A percentile compares a stretch with the other conserved stretches of the same genome.
Conservation (phyloP, 2,329 filamentous ascomycete genomes). For the Botrytis cinerea region DNA sequence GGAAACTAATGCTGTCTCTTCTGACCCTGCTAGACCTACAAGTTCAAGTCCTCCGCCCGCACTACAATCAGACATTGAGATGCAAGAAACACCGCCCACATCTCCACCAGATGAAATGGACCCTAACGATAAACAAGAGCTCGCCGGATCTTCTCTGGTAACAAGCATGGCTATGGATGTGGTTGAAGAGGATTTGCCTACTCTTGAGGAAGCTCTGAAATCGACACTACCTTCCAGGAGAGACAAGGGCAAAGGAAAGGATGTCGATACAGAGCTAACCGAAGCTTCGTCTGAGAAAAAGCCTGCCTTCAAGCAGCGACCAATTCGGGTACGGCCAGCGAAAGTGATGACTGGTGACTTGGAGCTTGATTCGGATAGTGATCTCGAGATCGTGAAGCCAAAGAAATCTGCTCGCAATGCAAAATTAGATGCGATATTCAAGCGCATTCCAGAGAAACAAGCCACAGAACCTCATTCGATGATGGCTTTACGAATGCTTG, state of each 20-base stretch:
- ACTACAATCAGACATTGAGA: slow-evolving; percentile 54
- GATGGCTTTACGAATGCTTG: slow-evolving; percentile 70
- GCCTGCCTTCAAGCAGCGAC: slow-evolving; percentile 35
- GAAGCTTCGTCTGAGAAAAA: slow-evolving; percentile 29
- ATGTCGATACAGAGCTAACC: slow-evolving; percentile 39
- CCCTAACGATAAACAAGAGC: slow-evolving; percentile 38
- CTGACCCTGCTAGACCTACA: slow-evolving; percentile 44
- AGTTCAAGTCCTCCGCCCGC: slow-evolving; percentile 56
- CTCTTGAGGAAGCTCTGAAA: slow-evolving; percentile 30
- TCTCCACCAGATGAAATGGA: slow-evolving; percentile 50
- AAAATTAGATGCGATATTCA: slow-evolving; percentile 65
- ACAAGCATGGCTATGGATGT: neutral
- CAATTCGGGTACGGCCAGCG: slow-evolving; percentile 46
- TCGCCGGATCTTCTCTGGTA: neutral
- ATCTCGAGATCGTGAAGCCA: slow-evolving; percentile 43
- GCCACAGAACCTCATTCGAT: slow-evolving; percentile 65
- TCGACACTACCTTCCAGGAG: slow-evolving; percentile 36
- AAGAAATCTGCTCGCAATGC: slow-evolving; percentile 45
- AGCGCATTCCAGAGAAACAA: slow-evolving; percentile 64
- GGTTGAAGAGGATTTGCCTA: slow-evolving; percentile 28
- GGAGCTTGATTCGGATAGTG: slow-evolving; percentile 50
- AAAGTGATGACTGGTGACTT: slow-evolving; percentile 43
- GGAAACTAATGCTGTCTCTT: slow-evolving; percentile 40
- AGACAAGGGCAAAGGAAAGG: slow-evolving; percentile 65
- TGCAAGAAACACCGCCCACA: slow-evolving; percentile 69